phyloP scores from a whole-genome alignment of 1,139 yeast species.

The Keqinozyma sinolaborantium region DNA sequence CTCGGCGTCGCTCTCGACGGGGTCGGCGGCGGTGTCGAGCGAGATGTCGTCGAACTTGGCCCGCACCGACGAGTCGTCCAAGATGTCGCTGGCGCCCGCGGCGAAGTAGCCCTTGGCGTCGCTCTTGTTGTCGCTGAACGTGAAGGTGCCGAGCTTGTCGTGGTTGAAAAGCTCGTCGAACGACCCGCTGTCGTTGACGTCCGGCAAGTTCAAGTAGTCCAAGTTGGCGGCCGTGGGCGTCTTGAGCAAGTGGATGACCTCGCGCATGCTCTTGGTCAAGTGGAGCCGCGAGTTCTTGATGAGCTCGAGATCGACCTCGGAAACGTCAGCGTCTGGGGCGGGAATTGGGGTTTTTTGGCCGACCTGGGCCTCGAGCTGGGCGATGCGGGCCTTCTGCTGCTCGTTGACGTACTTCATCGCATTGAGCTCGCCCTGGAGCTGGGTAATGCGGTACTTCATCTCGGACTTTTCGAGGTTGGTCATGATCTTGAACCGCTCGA shows the following conservation, averaged over 20 bases:
- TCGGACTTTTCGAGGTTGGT: conserved; percentile 55
- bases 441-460: conserved; percentile 51
- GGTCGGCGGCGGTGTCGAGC: not conserved
- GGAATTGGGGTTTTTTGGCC: conserved; percentile 1
- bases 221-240: conserved; percentile 23
- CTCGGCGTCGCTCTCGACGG: conserved; percentile 21
- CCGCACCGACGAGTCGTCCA: not conserved
- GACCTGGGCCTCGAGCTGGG: conserved; percentile 20
- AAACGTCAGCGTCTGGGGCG: conserved; percentile 16
- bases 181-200: conserved; percentile 11
- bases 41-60: conserved; percentile 1
- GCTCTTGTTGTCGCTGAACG: conserved; percentile 7
- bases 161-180: conserved; percentile 17
- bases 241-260: conserved; percentile 36
- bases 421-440: conserved; percentile 53
- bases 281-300: conserved; percentile 38
- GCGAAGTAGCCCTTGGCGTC: conserved; percentile 8
- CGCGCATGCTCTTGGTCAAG: conserved; percentile 40
- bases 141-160: conserved; percentile 11
- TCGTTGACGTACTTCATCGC: conserved; percentile 34
- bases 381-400: conserved; percentile 30
- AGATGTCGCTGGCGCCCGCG: conserved; percentile 1
- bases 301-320: conserved; percentile 37
- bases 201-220: conserved; percentile 13
- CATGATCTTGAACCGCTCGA: conserved; percentile 55